Conservation (phyloP, 2,329 filamentous ascomycete species). For the Exutisphaerella laricina region DNA sequence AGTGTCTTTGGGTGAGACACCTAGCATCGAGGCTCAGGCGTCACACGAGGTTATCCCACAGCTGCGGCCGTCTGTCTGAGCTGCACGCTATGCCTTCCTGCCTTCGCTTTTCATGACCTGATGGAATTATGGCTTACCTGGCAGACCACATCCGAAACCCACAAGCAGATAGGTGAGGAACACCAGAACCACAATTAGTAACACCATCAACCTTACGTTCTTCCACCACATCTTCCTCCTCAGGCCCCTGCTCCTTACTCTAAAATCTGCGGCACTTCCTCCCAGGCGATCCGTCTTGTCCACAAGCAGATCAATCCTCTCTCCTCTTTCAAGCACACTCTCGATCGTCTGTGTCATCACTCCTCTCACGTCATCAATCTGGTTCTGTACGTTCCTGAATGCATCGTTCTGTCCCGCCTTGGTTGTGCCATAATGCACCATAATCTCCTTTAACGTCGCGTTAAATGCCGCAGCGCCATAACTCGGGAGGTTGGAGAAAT, state of each 20-base stretch:
- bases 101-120: too few relatives aligned
- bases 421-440: constrained; percentile 79
- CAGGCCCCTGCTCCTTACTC: constrained; percentile 76
- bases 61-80: too few relatives aligned
- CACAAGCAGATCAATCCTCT: constrained; percentile 87
- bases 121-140: too few relatives aligned
- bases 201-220: constrained; percentile 89
- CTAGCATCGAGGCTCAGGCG: too few relatives aligned
- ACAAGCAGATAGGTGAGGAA: constrained; percentile 67
- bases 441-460: constrained; percentile 64
- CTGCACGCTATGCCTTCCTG: too few relatives aligned
- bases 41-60: too few relatives aligned
- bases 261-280: constrained; percentile 81
- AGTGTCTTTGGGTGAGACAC: too few relatives aligned
- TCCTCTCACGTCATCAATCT: constrained; percentile 86
- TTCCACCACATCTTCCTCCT: constrained; percentile 99
- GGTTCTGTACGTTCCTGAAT: constrained; percentile 72
- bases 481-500: constrained; percentile 72
- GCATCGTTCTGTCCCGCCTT: constrained; percentile 72
- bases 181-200: constrained; percentile 66
- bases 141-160: constrained; percentile 66
- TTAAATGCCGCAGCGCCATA: constrained; percentile 93
- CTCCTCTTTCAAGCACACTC: constrained; percentile 77
- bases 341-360: constrained; percentile 97
- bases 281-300: constrained; percentile 94